Evolutionary conservation across 257 asterid genomes (phyloP), one percentile per base, ranked within the genome.

Genomic region (Penstemon barbatus): DNA sequence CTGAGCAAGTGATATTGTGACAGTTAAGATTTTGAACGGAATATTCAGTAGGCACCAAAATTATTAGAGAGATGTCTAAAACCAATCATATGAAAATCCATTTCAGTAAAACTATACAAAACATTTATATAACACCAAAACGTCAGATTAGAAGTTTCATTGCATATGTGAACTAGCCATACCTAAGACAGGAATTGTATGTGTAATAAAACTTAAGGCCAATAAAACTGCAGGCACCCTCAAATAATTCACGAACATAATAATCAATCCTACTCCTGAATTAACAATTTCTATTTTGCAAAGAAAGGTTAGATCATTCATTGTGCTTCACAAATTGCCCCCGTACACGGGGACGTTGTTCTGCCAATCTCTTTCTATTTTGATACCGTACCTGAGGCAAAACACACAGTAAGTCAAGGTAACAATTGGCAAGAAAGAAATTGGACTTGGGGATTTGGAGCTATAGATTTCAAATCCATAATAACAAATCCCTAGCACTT

Each of bases 291-390:
- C 33, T 25, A 25, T 25, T 25, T 25, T 25, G 33, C 33, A 25
- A 25, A 25, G 33, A 25, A 25, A 25, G 33, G 33, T 25, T 25
- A 25, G 33, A 25, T 25, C 33, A 25, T 44, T 64, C 85, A 7
- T 79, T 46, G 70, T 73, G 85, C 85, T 77, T 65, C 50, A 81
- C 87, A 78, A 92, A 82, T 59, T 86, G 83, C 42, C 96, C 95
- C 70, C 76, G 79, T 67, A 87, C 84, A 45, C 85, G 80, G 36
- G 86, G 90, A 78, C 89, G 71, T 73, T 78, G 88, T 49, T 86
- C 95, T 62, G 89, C 95, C 82, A 85, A 71, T 76, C 81, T 84
- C 89, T 75, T 82, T 59, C 86, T 78, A 75, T 78, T 84, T 70
- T 78, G 86, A 66, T 85, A 86, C 7, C 82, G 76, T 57, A 81